phyloP scores from a whole-genome alignment of 2,329 filamentous ascomycete genomes.

The Botrytis deweyae region DNA sequence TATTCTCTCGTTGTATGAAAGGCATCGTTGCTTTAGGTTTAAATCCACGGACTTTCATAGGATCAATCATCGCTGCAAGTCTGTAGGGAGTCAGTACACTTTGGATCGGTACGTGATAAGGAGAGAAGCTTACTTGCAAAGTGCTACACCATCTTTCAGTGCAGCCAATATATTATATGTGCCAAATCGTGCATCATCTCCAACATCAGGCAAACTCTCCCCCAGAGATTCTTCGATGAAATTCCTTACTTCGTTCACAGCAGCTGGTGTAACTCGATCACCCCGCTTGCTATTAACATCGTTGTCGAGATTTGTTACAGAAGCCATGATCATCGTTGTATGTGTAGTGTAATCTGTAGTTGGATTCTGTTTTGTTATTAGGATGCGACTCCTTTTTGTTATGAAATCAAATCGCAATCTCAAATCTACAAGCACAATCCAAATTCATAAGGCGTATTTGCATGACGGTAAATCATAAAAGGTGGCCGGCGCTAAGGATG shows the following conservation, averaged over 20 bases:
- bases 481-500: constrained; percentile 19
- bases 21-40: constrained; percentile 86
- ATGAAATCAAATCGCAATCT: constrained; percentile 18
- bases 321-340: constrained; percentile 66
- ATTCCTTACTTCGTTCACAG: constrained; percentile 76
- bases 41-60: constrained; percentile 79
- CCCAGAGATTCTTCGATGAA: constrained; percentile 87
- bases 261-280: constrained; percentile 87
- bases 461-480: constrained; percentile 14
- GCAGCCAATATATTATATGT: constrained; percentile 68
- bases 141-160: constrained; percentile 84
- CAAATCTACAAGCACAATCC: constrained; percentile 17
- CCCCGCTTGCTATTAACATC: constrained; percentile 92
- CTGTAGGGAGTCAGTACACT: constrained; percentile 41
- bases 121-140: constrained; percentile 73
- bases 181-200: constrained; percentile 19
- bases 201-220: constrained; percentile 67
- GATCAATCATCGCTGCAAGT: constrained; percentile 76
- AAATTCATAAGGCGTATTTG: constrained; percentile 10
- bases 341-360: too few relatives aligned
- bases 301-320: constrained; percentile 88
- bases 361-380: background rate
- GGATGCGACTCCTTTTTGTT: constrained; percentile 18
- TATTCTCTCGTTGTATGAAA: constrained; percentile 99
- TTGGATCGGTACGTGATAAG: background rate